Percentiles rank a stretch among this genome's conserved stretches.
Evolutionary conservation across 164 flowering plant genomes (phyloP).

Genomic region (Platanus orientalis): DNA sequence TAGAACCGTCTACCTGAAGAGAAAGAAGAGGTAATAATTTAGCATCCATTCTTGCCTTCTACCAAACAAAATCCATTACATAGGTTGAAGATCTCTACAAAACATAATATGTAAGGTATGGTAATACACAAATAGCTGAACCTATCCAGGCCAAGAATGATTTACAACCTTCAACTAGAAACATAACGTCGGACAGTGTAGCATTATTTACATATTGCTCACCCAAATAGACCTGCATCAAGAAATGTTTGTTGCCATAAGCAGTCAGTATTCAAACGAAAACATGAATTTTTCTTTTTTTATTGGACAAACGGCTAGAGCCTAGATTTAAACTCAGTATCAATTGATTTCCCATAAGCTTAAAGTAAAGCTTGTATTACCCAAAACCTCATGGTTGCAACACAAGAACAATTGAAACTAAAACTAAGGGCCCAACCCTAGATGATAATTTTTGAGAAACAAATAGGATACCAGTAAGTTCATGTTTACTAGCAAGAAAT

Average conservation of each 20-base stretch:
- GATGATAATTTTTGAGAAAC: too few species aligned
- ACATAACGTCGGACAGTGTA: constrained; percentile 88
- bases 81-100: not conserved
- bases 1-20: constrained; percentile 70
- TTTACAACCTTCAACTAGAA: constrained; percentile 81
- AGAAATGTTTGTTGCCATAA: constrained; percentile 8
- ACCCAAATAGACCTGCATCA: constrained; percentile 88
- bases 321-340: too few species aligned
- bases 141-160: not conserved
- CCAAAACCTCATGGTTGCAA: too few species aligned
- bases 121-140: not conserved
- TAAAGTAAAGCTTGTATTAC: too few species aligned
- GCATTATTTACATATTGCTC: constrained; percentile 85
- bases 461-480: too few species aligned
- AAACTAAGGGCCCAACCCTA: too few species aligned
- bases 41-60: not conserved
- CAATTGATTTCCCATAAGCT: too few species aligned
- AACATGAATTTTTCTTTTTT: too few species aligned
- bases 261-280: not conserved
- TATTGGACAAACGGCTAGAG: too few species aligned
- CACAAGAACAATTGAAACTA: too few species aligned
- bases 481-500: too few species aligned
- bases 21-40: constrained; percentile 1
- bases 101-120: not conserved
- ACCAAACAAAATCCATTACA: not conserved